These are phyloP conservation scores for Chaetomium olivaceum DNA, from an alignment of 2,329 filamentous ascomycete genomes.

Conservation along the genomic window DNA sequence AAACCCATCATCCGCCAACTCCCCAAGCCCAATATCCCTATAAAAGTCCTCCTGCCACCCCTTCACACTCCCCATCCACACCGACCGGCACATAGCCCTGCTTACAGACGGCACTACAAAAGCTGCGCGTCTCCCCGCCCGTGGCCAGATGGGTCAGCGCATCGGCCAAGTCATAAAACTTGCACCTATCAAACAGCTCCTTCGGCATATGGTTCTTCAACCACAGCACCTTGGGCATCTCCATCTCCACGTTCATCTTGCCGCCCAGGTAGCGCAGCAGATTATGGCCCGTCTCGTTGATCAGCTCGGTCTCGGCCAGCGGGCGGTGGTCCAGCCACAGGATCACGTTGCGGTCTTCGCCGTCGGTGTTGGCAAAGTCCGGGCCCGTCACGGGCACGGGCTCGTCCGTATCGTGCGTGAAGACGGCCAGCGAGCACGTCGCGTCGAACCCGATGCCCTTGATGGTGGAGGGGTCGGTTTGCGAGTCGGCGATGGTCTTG, in stretches of 20 bases:
- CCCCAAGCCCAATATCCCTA: constrained; percentile 78
- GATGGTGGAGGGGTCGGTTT: constrained; percentile 72
- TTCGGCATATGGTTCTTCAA: constrained; percentile 97
- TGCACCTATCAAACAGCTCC: constrained; percentile 86
- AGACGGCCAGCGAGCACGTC: constrained; percentile 95
- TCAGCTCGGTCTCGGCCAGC: constrained; percentile 84
- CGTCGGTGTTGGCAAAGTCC: constrained; percentile 70
- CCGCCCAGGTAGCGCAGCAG: constrained; percentile 94
- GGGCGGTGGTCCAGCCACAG: constrained; percentile 97
- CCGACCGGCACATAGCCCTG: constrained; percentile 97
- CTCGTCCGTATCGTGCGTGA: constrained; percentile 84
- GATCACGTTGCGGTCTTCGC: constrained; percentile 90
- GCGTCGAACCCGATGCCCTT: constrained; percentile 96
- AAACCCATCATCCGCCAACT: constrained; percentile 83
- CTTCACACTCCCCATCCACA: constrained; percentile 90
- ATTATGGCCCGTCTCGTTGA: constrained; percentile 91
- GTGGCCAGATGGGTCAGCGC: constrained; percentile 93
- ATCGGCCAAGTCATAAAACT: constrained; percentile 94
- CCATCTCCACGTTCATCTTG: constrained; percentile 99
- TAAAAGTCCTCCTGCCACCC: constrained; percentile 98
- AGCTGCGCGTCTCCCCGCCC: constrained; percentile 86
- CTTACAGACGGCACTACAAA: constrained; percentile 95
- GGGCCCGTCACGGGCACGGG: constrained; percentile 89
- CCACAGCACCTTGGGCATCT: constrained; percentile 98
- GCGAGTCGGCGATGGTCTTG: constrained; percentile 76